Percentiles rank a stretch among this genome's conserved stretches.
Evolutionary conservation across 164 flowering plant genomes (phyloP).

Genomic region (Saururus chinensis): DNA sequence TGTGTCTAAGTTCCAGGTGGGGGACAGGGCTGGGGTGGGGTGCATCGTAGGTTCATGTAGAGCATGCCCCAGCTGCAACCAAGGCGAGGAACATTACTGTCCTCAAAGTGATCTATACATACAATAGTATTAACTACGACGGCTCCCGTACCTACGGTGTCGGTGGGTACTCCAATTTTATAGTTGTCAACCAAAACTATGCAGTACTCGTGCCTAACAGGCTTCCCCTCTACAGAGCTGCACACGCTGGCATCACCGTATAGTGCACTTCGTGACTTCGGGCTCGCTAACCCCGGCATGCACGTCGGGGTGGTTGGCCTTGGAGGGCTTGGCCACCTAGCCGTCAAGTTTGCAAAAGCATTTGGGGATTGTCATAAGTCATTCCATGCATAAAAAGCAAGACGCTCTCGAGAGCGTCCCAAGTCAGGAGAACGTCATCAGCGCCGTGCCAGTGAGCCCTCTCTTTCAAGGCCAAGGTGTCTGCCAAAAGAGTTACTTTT

Average conservation of each 20-base stretch:
- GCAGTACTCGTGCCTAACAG: slow-evolving; percentile 27
- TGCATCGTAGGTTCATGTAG: slow-evolving; percentile 28
- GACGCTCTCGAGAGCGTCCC: background rate
- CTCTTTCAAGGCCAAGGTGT: too few species aligned
- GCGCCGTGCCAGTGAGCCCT: too few species aligned
- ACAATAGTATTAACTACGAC: slow-evolving; percentile 16
- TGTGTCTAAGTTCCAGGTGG: slow-evolving; percentile 20
- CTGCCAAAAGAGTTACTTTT: too few species aligned
- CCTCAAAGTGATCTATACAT: slow-evolving; percentile 23
- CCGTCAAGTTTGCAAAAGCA: slow-evolving; percentile 1
- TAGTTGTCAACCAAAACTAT: slow-evolving; percentile 27
- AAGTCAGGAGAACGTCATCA: background rate
- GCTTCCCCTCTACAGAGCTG: slow-evolving; percentile 10
- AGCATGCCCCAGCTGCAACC: slow-evolving; percentile 26
- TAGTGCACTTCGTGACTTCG: slow-evolving; percentile 37
- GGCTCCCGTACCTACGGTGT: slow-evolving; percentile 38
- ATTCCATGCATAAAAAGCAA: background rate
- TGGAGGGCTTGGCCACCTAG: background rate
- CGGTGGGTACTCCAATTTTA: slow-evolving; percentile 34
- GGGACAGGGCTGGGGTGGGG: slow-evolving; percentile 32
- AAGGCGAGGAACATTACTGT: slow-evolving; percentile 43
- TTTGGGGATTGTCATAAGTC: background rate
- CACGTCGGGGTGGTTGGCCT: background rate
- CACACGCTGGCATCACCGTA: slow-evolving; percentile 46
- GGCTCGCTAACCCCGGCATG: slow-evolving; percentile 1